Percentiles rank a stretch among this genome's conserved stretches.
Conservation (phyloP, 148 eudicot species). For the Polygonum aviculare region DNA sequence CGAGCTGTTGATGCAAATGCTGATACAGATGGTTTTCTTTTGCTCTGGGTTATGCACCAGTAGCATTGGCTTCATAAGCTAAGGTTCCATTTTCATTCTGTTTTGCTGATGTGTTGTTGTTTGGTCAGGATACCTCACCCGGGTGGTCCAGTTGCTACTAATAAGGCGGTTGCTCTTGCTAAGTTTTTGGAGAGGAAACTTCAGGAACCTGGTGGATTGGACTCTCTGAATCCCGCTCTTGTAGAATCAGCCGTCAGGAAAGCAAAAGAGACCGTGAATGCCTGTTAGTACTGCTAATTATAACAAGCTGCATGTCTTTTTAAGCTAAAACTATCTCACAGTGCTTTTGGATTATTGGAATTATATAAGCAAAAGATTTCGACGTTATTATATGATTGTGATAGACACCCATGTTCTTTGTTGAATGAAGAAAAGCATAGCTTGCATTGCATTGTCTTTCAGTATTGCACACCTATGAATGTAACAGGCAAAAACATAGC, state of each 20-base stretch:
- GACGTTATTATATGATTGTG: neutral
- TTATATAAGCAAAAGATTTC: neutral
- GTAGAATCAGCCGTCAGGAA: slow-evolving; percentile 78
- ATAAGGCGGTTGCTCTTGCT: slow-evolving; percentile 83
- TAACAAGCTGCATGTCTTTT: neutral
- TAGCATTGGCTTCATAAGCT: slow-evolving; percentile 10
- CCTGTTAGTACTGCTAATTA: slow-evolving; percentile 31
- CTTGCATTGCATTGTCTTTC: neutral
- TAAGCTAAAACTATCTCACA: neutral
- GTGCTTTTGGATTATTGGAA: neutral
- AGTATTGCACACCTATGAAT: neutral
- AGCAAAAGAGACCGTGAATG: slow-evolving; percentile 71
- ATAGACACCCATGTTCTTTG: neutral
- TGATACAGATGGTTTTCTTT: neutral
- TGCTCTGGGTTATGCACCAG: neutral
- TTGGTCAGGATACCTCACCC: slow-evolving; percentile 74
- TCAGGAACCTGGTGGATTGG: slow-evolving; percentile 79
- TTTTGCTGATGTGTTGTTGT: neutral
- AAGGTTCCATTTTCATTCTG: neutral
- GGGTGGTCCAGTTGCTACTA: slow-evolving; percentile 83
- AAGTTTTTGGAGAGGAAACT: slow-evolving; percentile 82
- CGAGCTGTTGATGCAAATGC: neutral
- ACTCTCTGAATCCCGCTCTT: slow-evolving; percentile 59
- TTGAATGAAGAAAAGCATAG: neutral
- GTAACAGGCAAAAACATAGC: too few species aligned